Evolutionary conservation across 2,329 filamentous ascomycete genomes (phyloP).

Genomic region (Paraphaeosphaeria sporulosa): DNA sequence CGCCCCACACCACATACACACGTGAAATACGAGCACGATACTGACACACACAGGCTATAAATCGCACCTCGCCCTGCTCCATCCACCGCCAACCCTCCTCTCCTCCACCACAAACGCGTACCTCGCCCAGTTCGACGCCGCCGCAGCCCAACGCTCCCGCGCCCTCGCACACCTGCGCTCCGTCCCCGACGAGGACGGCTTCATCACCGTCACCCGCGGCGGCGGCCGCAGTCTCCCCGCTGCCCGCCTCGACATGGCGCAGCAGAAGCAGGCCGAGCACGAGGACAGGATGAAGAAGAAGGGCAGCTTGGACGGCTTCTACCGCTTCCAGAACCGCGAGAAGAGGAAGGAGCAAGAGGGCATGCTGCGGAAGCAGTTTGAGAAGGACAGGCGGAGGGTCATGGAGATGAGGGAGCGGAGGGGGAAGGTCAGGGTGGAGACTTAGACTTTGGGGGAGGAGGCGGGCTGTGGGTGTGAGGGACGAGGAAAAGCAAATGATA

Average conservation of each 20-base stretch:
- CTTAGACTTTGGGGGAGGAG: conserved; percentile 18
- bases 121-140: conserved; percentile 78
- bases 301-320: conserved; percentile 71
- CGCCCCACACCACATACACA: not conserved
- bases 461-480: too few species aligned
- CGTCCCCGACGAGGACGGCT: conserved; percentile 92
- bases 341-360: conserved; percentile 77
- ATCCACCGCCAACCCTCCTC: conserved; percentile 72
- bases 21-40: not conserved
- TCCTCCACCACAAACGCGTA: conserved; percentile 82
- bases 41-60: conserved; percentile 56
- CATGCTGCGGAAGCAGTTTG: conserved; percentile 74
- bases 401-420: conserved; percentile 73
- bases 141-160: conserved; percentile 58
- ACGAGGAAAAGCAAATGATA: conserved; percentile 8
- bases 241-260: conserved; percentile 72
- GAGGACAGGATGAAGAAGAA: conserved; percentile 65
- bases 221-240: conserved; percentile 69
- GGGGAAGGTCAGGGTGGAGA: conserved; percentile 41
- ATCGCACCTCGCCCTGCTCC: conserved; percentile 73
- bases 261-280: conserved; percentile 62
- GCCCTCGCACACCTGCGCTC: conserved; percentile 71
- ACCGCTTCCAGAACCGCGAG: conserved; percentile 83
- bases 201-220: conserved; percentile 87
- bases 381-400: conserved; percentile 77